phyloP scores from a whole-genome alignment of 805 yeast genomes.

The Cyberlindnera xylosilytica region DNA sequence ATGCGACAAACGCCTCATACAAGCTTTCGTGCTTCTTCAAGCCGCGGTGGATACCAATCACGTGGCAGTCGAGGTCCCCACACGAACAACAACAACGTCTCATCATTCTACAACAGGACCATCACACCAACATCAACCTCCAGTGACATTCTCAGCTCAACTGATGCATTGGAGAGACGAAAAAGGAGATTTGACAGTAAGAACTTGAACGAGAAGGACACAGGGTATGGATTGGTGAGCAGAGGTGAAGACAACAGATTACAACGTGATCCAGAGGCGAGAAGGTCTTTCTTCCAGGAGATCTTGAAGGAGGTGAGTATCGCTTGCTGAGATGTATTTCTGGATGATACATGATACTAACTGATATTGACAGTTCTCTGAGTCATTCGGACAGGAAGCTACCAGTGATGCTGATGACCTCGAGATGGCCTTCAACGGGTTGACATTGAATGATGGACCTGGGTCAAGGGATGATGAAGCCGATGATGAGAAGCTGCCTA shows the following conservation, averaged over 20 bases:
- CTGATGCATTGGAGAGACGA: conserved; percentile 27
- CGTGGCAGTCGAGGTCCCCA: no score
- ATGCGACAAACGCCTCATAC: no score
- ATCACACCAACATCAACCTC: neutral
- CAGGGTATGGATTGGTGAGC: conserved; percentile 51
- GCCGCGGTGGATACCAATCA: no score
- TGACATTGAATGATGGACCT: neutral
- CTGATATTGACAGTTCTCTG: conserved; percentile 1
- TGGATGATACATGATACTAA: no score
- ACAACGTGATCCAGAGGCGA: conserved; percentile 40
- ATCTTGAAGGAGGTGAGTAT: conserved; percentile 31
- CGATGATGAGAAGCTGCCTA: conserved; percentile 3
- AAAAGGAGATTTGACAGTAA: conserved; percentile 32
- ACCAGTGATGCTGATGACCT: neutral
- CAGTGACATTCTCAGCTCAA: neutral
- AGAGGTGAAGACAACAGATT: conserved; percentile 55
- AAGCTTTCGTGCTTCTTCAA: no score
- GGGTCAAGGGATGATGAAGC: no score
- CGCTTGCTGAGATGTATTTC: neutral
- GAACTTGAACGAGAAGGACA: conserved; percentile 24
- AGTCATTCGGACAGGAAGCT: neutral
- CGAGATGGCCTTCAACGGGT: neutral
- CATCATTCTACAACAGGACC: neutral
- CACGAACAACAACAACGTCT: neutral
- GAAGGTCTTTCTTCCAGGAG: conserved; percentile 38